A percentile compares a stretch with the other conserved stretches of the same genome.
Conservation (phyloP, 2,329 filamentous ascomycete genomes). For the Talaromyces verruculosus region DNA sequence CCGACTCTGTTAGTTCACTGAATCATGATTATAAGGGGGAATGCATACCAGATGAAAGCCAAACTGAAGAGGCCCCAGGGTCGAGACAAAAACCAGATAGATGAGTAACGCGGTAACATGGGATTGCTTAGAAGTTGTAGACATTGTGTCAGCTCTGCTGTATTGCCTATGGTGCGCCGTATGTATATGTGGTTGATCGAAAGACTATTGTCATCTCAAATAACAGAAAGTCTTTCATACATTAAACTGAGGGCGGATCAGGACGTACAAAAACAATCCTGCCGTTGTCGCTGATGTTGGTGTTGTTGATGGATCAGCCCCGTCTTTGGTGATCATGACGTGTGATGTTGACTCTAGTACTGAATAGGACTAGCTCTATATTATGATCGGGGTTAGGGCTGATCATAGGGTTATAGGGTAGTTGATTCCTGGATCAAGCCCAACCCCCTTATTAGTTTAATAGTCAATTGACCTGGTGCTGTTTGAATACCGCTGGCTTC, state of each 20-base stretch:
- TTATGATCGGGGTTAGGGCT: background rate
- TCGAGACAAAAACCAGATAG: slow-evolving; percentile 71
- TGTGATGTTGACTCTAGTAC: background rate
- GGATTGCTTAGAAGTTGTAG: slow-evolving; percentile 20
- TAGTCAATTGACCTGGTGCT: background rate
- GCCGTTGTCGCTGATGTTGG: background rate
- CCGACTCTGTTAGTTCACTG: background rate
- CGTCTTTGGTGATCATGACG: slow-evolving; percentile 4
- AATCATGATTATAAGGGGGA: background rate
- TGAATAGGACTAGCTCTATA: background rate
- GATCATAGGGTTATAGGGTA: background rate
- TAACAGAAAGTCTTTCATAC: background rate
- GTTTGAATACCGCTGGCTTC: slow-evolving; percentile 12
- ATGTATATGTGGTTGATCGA: background rate
- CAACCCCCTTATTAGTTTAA: background rate
- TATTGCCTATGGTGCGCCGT: background rate
- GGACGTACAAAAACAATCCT: background rate
- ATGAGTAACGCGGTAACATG: slow-evolving; percentile 72
- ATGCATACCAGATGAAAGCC: slow-evolving; percentile 82
- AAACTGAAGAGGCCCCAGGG: slow-evolving; percentile 87
- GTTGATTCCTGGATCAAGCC: background rate
- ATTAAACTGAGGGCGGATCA: too few relatives aligned
- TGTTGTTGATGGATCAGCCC: slow-evolving; percentile 2
- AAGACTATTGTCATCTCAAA: background rate
- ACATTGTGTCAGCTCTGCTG: background rate